Evolutionary conservation across 78 protist genomes (phyloP).

Genomic region (Dictyostelium purpureum): DNA sequence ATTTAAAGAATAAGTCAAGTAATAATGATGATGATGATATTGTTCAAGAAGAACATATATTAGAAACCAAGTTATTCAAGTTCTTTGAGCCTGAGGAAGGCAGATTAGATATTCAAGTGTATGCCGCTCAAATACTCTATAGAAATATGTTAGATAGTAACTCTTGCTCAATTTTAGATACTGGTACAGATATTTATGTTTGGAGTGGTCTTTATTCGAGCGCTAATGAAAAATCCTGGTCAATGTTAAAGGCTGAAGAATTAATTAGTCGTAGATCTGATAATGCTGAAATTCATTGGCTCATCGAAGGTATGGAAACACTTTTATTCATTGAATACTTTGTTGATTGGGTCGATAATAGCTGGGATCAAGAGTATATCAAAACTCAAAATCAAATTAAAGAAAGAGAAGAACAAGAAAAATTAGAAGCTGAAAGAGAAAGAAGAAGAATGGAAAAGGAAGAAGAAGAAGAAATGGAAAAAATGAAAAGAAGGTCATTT

Average conservation of each 20-base stretch:
- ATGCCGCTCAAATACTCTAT: constrained; percentile 3
- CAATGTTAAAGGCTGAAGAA: constrained; percentile 85
- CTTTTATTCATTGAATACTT: constrained; percentile 64
- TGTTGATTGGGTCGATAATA: constrained; percentile 73
- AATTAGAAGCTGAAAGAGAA: constrained; percentile 58
- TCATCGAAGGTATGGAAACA: constrained; percentile 59
- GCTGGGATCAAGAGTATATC: constrained; percentile 71
- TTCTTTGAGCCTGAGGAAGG: constrained; percentile 32
- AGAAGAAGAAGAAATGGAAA: constrained; percentile 48
- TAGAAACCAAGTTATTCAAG: constrained; percentile 13
- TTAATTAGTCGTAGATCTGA: background rate
- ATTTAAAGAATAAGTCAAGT: background rate
- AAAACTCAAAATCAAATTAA: background rate
- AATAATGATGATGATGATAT: background rate
- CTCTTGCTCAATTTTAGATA: constrained; percentile 60
- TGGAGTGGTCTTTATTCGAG: constrained; percentile 74
- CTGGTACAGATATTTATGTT: constrained; percentile 65
- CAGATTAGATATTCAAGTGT: constrained; percentile 52
- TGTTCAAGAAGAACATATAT: background rate
- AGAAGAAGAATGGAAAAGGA: constrained; percentile 51
- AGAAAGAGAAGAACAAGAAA: constrained; percentile 9
- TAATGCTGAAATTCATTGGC: constrained; percentile 36
- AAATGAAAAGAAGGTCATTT: constrained; percentile 9
- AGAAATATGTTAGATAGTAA: constrained; percentile 51
- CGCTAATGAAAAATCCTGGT: constrained; percentile 75